Evolutionary conservation across 192 early-diverging fungal species (phyloP).

Genomic region (Coemansia sp.): DNA sequence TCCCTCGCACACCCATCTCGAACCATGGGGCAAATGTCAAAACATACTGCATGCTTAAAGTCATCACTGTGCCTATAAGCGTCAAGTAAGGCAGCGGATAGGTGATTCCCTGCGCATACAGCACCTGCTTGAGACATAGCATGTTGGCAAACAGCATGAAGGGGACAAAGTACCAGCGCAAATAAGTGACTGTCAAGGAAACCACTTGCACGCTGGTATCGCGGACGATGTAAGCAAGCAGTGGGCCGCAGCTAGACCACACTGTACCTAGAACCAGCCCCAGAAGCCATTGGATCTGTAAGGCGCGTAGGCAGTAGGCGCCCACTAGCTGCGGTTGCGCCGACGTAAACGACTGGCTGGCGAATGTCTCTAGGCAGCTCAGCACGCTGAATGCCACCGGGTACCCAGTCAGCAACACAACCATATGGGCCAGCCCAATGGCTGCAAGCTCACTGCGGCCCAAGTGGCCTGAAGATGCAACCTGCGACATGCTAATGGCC

Average conservation of each 20-base stretch:
- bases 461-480: conserved; percentile 65
- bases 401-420: conserved; percentile 70
- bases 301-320: conserved; percentile 39
- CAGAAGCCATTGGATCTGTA: conserved; percentile 38
- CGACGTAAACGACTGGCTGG: conserved; percentile 66
- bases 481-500: conserved; percentile 62
- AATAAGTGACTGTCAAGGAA: conserved; percentile 21
- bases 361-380: conserved; percentile 76
- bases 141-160: conserved; percentile 38
- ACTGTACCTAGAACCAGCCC: conserved; percentile 40
- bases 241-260: conserved; percentile 27
- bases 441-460: conserved; percentile 65
- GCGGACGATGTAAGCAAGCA: conserved; percentile 21
- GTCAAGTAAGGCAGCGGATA: conserved; percentile 44
- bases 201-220: conserved; percentile 12
- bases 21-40: conserved; percentile 47
- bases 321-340: conserved; percentile 43
- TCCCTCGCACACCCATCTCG: conserved; percentile 64
- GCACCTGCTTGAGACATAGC: conserved; percentile 31
- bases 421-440: conserved; percentile 70
- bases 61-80: conserved; percentile 30
- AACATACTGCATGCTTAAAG: conserved; percentile 36
- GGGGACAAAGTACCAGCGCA: conserved; percentile 51
- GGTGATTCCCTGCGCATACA: conserved; percentile 49
- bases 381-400: conserved; percentile 66